These are phyloP conservation scores for Austroboletus novae-zelandiae DNA, from an alignment of 1,284 basidiomycete species.

Conservation along the genomic window DNA sequence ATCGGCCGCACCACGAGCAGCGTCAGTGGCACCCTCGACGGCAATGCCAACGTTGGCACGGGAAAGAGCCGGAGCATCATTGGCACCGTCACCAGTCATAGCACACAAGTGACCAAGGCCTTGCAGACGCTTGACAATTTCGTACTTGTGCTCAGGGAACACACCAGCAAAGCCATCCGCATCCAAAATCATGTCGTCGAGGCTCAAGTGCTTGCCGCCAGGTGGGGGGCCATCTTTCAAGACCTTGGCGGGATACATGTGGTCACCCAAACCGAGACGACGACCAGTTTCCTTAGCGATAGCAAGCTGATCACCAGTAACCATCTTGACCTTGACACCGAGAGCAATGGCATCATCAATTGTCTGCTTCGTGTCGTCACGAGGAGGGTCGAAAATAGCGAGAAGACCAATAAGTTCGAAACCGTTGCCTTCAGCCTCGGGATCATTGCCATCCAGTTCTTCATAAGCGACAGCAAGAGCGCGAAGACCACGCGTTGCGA, in stretches of 20 bases:
- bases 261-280: constrained; percentile 89
- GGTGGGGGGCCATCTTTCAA: constrained; percentile 76
- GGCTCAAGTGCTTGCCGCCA: constrained; percentile 62
- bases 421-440: constrained; percentile 85
- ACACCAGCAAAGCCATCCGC: constrained; percentile 83
- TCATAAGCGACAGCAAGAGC: constrained; percentile 96
- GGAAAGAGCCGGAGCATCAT: constrained; percentile 81
- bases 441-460: constrained; percentile 83
- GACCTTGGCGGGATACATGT: constrained; percentile 86
- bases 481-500: constrained; percentile 94
- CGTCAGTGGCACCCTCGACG: constrained; percentile 86
- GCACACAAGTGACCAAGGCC: constrained; percentile 74
- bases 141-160: constrained; percentile 88
- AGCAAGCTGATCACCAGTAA: constrained; percentile 98
- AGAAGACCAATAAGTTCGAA: constrained; percentile 98
- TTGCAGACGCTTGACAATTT: constrained; percentile 83
- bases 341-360: constrained; percentile 95
- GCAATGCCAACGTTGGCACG: constrained; percentile 87
- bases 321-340: constrained; percentile 99
- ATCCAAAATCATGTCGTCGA: constrained; percentile 82
- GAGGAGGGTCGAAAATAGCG: constrained; percentile 97
- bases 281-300: constrained; percentile 99
- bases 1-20: constrained; percentile 83
- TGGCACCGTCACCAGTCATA: constrained; percentile 88
- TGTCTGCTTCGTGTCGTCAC: constrained; percentile 98